Conservation (phyloP, 2,329 filamentous ascomycete genomes). For the Ophiostoma himal-ulmi region DNA sequence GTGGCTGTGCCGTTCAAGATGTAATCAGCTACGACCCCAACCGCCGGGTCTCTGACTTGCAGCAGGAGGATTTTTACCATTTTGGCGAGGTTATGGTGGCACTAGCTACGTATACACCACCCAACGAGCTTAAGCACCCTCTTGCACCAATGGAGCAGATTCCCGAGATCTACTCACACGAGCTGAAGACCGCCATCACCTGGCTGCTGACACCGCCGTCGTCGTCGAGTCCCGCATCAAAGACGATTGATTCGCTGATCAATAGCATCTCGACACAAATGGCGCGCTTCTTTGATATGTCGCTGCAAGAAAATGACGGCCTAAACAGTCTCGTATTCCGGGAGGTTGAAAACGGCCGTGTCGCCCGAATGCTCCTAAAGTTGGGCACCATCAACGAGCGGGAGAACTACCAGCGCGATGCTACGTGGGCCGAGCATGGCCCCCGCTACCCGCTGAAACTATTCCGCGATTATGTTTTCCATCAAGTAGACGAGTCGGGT, state of each 20-base stretch:
- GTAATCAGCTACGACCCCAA: conserved; percentile 75
- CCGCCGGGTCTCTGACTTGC: conserved; percentile 65
- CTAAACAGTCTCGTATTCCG: conserved; percentile 64
- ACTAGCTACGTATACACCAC: conserved; percentile 64
- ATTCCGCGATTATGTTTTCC: conserved; percentile 95
- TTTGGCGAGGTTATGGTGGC: conserved; percentile 81
- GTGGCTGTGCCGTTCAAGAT: conserved; percentile 82
- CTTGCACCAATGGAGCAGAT: conserved; percentile 73
- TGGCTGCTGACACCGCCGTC: conserved; percentile 69
- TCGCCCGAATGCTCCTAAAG: conserved; percentile 75
- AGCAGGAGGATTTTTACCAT: conserved; percentile 79
- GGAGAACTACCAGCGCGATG: conserved; percentile 56
- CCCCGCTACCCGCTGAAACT: conserved; percentile 90
- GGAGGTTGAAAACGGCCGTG: conserved; percentile 83
- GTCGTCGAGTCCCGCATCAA: conserved; percentile 46
- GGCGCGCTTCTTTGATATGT: conserved; percentile 67
- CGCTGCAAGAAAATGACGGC: conserved; percentile 73
- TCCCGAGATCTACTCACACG: conserved; percentile 63
- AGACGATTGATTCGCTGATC: conserved; percentile 75
- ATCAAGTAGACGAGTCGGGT: conserved; percentile 82
- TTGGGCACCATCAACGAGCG: conserved; percentile 85
- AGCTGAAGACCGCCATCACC: conserved; percentile 70
- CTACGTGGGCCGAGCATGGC: conserved; percentile 83
- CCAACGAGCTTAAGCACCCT: conserved; percentile 39
- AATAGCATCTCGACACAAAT: conserved; percentile 72